Base-by-base conservation (phyloP, 2,329 filamentous ascomycete genomes). In the Lachnellula subtilissima region DNA sequence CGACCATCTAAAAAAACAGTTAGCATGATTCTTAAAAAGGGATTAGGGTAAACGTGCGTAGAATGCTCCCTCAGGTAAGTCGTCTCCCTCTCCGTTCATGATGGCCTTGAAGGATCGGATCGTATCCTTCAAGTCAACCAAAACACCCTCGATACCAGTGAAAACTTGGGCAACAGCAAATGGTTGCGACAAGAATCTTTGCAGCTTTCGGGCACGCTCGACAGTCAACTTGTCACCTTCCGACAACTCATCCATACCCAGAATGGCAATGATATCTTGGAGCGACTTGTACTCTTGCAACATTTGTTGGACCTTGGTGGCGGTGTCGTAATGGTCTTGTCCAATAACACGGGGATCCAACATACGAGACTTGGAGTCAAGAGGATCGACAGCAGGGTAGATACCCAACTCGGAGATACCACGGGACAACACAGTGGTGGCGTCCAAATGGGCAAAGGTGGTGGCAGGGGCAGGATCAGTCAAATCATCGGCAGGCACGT, bases 351-450 rank as follows among this genome's bases (percentile, higher is more conserved):
- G 92, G 78, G 94, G 91, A 82, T 97, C 94, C 74, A 99, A 84
- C 89, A 99, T 97, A 86, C 94, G 92, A 67, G 92, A 97, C 82
- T 96, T 97, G 76, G 92, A 97, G 83, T 97, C 94, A 66, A 99
- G 92, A 80, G 94, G 94, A 78, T 99, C 94, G 84, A 99, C 94
- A 72, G 94, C 94, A 72, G 94, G 94, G 86, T 99, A 99, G 83
- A 97, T 99, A 91, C 94, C 94, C 86, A 99, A 84, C 85, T 99
- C 94, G 67, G 94, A 97, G 77, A 99, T 99, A 92, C 94, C 93
- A 89, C 94, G 93, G 73, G 94, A 99, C 85, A 99, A 84, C 76
- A 97, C 94, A 87, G 94, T 99, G 78, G 94, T 99, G 85, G 94
- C 94, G 84, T 99, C 94, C 87, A 99, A 89, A 80, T 99, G 94